Evolutionary conservation across 2,329 filamentous ascomycete genomes (phyloP).

Genomic region (Clarireedia monteithiana): DNA sequence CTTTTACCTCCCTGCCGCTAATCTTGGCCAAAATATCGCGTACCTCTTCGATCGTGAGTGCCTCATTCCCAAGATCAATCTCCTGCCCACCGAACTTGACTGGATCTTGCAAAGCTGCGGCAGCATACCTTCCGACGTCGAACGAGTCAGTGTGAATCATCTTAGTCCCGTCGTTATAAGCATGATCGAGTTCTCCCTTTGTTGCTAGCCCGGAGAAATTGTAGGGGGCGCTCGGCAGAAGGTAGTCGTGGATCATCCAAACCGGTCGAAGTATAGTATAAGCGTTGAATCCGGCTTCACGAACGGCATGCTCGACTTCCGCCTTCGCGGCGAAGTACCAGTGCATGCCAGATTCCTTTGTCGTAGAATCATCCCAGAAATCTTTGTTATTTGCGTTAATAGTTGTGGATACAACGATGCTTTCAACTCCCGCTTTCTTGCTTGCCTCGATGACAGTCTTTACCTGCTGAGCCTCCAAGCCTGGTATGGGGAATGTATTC

Average conservation of each 20-base stretch:
- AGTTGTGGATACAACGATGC: slow-evolving; percentile 10
- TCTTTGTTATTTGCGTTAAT: neutral
- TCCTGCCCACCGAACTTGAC: slow-evolving; percentile 7
- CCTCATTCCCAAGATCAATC: slow-evolving; percentile 1
- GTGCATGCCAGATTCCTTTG: neutral
- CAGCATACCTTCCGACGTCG: slow-evolving; percentile 15
- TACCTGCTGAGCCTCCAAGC: slow-evolving; percentile 7
- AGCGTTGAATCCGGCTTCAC: slow-evolving; percentile 6
- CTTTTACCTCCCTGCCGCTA: slow-evolving; percentile 25
- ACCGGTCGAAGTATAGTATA: slow-evolving; percentile 13
- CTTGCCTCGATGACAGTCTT: slow-evolving; percentile 11
- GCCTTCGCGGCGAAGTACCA: slow-evolving; percentile 8
- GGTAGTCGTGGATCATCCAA: slow-evolving; percentile 8
- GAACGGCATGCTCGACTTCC: slow-evolving; percentile 10
- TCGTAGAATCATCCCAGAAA: neutral
- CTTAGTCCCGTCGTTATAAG: neutral
- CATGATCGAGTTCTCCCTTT: neutral
- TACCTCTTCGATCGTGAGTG: slow-evolving; percentile 13
- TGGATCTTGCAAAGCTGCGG: slow-evolving; percentile 13
- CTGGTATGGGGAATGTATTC: slow-evolving; percentile 9
- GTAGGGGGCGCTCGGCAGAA: neutral
- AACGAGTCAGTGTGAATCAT: slow-evolving; percentile 2
- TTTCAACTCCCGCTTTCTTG: slow-evolving; percentile 5
- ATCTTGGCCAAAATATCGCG: slow-evolving; percentile 24
- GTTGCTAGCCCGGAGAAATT: slow-evolving; percentile 6